Evolutionary conservation across 1,139 yeast genomes (phyloP), one percentile per base, ranked within the genome.

Genomic region (Yamadazyma songkhlaensis): DNA sequence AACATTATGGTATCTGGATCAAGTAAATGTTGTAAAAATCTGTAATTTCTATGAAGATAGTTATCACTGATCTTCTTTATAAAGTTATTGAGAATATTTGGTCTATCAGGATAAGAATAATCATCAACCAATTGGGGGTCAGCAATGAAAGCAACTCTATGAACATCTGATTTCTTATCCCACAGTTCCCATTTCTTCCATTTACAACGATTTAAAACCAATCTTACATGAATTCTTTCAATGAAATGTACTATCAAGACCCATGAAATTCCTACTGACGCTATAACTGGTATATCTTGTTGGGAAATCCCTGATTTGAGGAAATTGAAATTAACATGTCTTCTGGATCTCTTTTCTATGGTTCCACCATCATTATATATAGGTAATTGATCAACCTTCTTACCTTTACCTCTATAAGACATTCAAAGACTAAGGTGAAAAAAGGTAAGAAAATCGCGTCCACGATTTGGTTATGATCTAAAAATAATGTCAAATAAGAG

Each of bases 41-140:
- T 73, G 75, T 89, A 85, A 53, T 90, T 89, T 44, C 94, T 69
- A 46, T 79, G 81, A 42, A 88, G 79, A 54, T 88, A 90, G 47
- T 84, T 79, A 55, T 92, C 98, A 21, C 82, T 73, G 36, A 79
- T 48, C 40, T 63, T 58, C 42, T 67, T 64, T 1, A 82, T 70
- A 23, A 79, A 43, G 40, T 61, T 62, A 46, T 79, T 72, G 15
- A 78, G 44, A 1, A 69, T 28, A 6, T 55, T 47, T 0, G 82
- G 78, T 49, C 81, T 64, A 2, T 67, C 72, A 3, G 85, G 84
- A 51, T 84, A 84, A 0, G 92, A 80, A 54, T 82, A 76, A 34
- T 71, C 81, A 54, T 92, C 97, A 47, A 90, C 84, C 30, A 92
- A 70, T 56, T 92, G 97, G 0, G 97, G 97, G 55, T 92, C 98